Base-by-base conservation (phyloP, 2,329 filamentous ascomycete genomes). In the Microsporum ferrugineum region DNA sequence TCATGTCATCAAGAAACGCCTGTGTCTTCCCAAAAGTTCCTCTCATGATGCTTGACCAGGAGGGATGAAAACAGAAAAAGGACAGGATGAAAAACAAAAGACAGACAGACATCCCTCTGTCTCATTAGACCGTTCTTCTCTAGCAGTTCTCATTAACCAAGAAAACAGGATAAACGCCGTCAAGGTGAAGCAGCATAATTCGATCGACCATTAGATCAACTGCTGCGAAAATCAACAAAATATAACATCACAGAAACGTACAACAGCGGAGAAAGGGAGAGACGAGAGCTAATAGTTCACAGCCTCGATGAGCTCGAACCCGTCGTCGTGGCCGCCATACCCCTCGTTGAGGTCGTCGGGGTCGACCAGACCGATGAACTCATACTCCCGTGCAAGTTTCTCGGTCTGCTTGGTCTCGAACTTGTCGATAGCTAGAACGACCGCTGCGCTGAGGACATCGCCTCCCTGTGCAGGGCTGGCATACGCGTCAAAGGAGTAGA, bases 311-410 rank as follows among this genome's bases (percentile, higher is more conserved):
- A 77, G 60, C 68, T 77, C 75, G 64, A 76, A 77, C 59, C 76
- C 76, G 51, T 73, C 72, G 31, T 73, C 72, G 60, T 72, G 70
- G 31, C 64, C 66, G 43, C 62, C 47, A 57, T 65, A 67, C 41
- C 66, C 65, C 29, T 75, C 75, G 59, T 70, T 69, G 41, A 75
- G 73, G 63, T 75, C 73, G 38, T 73, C 65, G n/a, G 69, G 65
- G 51, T 72, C 70, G 59, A 73, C 71, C 17, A 67, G 67, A 31
- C 78, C 65, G 75, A 79, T 66, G 76, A 77, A 77, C 68, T 84
- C 82, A 66, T 84, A 85, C 72, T 85, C 82, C 73, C 79, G 81
- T 70, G 83, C 79, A 56, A 85, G 70, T 72, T 83, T 82, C 71
- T 83, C 80, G 1, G 81, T 84, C 72, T 83, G 79, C 66, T 79